Percentiles rank a stretch among this genome's conserved stretches.
Conservation (phyloP, 345 rosid genomes). For the Hibiscus syriacus region DNA sequence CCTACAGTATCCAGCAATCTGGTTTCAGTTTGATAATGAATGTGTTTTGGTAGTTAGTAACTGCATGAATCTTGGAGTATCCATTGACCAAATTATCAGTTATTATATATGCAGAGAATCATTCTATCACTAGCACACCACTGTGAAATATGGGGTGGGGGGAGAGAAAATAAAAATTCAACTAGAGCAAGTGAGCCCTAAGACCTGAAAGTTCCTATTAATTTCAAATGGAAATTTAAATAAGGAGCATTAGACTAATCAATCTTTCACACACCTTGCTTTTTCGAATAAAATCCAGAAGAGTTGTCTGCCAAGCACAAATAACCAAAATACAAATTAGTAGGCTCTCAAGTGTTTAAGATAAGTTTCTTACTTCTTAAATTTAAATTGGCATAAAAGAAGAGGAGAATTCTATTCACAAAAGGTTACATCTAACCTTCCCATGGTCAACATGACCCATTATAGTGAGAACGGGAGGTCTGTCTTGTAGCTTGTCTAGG, state of each 20-base stretch:
- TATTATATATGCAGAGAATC: neutral
- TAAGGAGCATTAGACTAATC: neutral
- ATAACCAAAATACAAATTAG: slow-evolving; percentile 26
- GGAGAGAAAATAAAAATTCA: too few species aligned
- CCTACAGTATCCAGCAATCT: slow-evolving; percentile 44
- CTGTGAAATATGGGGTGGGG: neutral
- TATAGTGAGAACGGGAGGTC: slow-evolving; percentile 98
- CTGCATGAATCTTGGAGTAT: neutral
- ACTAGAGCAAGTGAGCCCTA: too few species aligned
- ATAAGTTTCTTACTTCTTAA: neutral
- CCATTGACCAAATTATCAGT: slow-evolving; percentile 5
- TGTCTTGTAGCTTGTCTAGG: slow-evolving; percentile 74
- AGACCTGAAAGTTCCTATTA: neutral
- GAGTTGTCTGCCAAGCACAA: slow-evolving; percentile 71
- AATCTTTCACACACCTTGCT: slow-evolving; percentile 65
- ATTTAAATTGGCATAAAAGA: neutral
- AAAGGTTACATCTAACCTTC: slow-evolving; percentile 42
- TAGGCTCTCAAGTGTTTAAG: slow-evolving; percentile 8
- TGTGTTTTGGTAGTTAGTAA: slow-evolving; percentile 11
- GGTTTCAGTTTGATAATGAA: neutral
- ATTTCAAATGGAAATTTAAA: slow-evolving; percentile 6
- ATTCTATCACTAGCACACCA: neutral
- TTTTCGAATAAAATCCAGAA: slow-evolving; percentile 86
- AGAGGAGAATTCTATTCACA: neutral
- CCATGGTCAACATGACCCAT: slow-evolving; percentile 99